Base-by-base conservation (phyloP, 1,284 basidiomycete genomes). In the Trametes sp. region DNA sequence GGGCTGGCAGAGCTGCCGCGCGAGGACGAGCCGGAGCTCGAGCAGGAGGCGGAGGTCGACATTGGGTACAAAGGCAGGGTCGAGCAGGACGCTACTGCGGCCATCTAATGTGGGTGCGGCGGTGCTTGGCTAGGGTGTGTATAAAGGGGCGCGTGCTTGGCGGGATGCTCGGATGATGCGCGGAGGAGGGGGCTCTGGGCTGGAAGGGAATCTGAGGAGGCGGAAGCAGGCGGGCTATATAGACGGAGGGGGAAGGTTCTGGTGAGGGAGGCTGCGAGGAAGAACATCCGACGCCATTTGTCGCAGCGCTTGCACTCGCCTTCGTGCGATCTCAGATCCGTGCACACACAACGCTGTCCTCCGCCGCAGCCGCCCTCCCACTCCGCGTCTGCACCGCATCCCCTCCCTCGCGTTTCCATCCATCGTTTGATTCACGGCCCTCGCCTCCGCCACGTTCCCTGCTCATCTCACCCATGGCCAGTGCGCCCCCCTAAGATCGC, bases 31-130 rank as follows among this genome's bases (percentile, higher is more conserved):
- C 24, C 24, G 29, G 57, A 14, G 50, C n/a, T 44, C 24, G 59
- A 46, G 33, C 53, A 52, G 54, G 50, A 19, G 21, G 62, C 33
- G 41, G 63, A 24, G 52, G 58, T 42, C 23, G 58, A 35, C 54
- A 64, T 65, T 23, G 66, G 44, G 55, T 63, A 67, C 58, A 63
- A 54, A 57, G 66, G 57, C 24, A 63, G 49, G 26, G 66, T 46
- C 11, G 63, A 59, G 53, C 61, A 57, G 49, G 66, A 61, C 5
- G 66, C 63, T 24, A 65, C 59, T 21, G 61, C 61, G 42, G 66
- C 54, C 66, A 68, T 68, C 54, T 53, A 61, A 60, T n/a, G 45
- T 45, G 56, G n/a, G 42, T 49, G 57, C 38, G 54, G 36, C 52
- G 53, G 31, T 54, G 42, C 31, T 48, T 49, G 50, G 21, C 11